Conservation (phyloP, 257 asterid genomes). For the Solanum commersonii region DNA sequence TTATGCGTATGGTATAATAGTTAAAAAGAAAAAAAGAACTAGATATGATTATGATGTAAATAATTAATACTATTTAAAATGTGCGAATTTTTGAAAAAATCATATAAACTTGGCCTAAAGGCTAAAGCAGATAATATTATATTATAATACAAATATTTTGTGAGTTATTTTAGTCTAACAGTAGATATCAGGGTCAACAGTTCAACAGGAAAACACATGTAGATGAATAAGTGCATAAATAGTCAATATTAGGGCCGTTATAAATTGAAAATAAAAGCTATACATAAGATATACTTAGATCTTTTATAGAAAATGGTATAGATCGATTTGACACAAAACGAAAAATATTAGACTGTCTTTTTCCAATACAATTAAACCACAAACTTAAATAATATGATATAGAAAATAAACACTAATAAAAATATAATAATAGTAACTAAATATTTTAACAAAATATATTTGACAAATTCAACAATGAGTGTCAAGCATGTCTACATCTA, state of each 20-base stretch:
- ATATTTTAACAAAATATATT: not conserved
- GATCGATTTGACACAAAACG: not conserved
- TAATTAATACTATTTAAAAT: not conserved
- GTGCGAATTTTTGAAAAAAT: not conserved
- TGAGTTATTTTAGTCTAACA: rapidly evolving
- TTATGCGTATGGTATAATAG: not conserved
- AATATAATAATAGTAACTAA: not conserved
- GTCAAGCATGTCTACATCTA: not conserved
- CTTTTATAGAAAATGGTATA: not conserved
- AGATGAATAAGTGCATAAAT: not conserved
- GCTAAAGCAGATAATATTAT: not conserved
- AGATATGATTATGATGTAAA: not conserved
- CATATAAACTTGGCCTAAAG: not conserved
- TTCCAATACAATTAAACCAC: not conserved
- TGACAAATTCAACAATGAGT: not conserved
- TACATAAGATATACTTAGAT: not conserved
- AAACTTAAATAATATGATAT: not conserved
- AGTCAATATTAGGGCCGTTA: not conserved
- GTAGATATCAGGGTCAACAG: rapidly evolving
- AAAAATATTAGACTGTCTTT: not conserved
- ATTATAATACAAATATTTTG: not conserved
- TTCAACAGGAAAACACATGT: not conserved
- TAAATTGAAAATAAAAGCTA: not conserved
- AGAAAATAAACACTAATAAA: not conserved
- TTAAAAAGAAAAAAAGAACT: too few relatives aligned